Conservation (phyloP, 768 basidiomycete genomes). For the Podaxis pistillaris region DNA sequence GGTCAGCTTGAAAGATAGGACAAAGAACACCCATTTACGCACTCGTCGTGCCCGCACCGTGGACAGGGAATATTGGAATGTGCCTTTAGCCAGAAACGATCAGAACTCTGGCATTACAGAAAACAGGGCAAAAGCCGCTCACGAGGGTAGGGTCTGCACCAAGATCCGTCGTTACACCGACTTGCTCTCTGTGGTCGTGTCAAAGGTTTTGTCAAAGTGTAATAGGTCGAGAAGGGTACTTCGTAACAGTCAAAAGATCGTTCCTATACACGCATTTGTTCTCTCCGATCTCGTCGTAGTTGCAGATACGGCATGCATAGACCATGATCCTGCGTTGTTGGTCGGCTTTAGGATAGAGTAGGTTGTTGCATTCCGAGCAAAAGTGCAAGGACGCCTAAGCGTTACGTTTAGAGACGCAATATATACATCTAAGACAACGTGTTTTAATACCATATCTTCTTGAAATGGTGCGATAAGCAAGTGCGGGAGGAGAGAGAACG, state of each 20-base stretch:
- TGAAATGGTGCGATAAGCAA: neutral
- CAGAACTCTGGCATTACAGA: neutral
- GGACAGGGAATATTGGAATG: conserved; percentile 86
- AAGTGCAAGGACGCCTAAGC: conserved; percentile 80
- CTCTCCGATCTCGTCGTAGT: conserved; percentile 79
- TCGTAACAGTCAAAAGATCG: conserved; percentile 89
- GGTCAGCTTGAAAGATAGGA: neutral
- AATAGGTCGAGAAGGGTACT: conserved; percentile 42
- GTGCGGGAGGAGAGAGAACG: neutral
- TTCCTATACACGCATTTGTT: conserved; percentile 93
- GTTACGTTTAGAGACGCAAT: neutral
- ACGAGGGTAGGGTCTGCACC: conserved; percentile 89
- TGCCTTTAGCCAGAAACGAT: conserved; percentile 47
- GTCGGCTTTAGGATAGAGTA: conserved; percentile 92
- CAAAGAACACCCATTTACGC: conserved; percentile 27
- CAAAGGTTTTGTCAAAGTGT: conserved; percentile 21
- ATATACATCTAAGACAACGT: neutral
- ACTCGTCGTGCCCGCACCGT: conserved; percentile 81
- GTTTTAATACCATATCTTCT: neutral
- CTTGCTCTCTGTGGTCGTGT: conserved; percentile 69
- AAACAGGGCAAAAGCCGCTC: conserved; percentile 18
- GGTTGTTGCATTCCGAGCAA: conserved; percentile 93
- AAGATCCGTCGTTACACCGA: conserved; percentile 87
- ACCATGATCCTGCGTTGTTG: conserved; percentile 81
- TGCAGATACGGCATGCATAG: conserved; percentile 89